Conservation (phyloP, 768 basidiomycete species). For the Jaapia argillacea region DNA sequence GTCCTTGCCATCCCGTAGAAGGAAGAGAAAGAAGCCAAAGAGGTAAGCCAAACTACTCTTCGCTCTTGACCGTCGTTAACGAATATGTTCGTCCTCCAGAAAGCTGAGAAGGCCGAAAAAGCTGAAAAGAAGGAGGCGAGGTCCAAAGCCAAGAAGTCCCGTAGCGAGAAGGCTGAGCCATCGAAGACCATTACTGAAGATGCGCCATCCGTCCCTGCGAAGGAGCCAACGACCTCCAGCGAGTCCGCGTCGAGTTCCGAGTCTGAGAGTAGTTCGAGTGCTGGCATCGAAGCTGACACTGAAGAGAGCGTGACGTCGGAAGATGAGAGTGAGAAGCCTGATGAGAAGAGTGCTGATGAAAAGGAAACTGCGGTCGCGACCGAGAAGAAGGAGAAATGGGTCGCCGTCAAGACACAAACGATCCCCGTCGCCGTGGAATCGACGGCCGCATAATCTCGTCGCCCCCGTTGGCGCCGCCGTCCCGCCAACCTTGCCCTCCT, state of each 20-base stretch:
- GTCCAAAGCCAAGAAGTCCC: slow-evolving; percentile 42
- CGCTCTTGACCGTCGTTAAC: not conserved
- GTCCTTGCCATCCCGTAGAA: slow-evolving; percentile 18
- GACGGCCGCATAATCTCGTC: no score
- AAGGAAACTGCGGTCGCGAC: slow-evolving; percentile 10
- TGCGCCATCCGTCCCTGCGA: slow-evolving; percentile 1
- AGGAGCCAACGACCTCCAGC: slow-evolving; percentile 6
- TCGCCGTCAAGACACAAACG: slow-evolving; percentile 52
- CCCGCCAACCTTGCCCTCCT: no score
- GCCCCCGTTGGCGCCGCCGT: no score
- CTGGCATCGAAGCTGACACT: slow-evolving; percentile 58
- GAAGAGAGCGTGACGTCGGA: slow-evolving; percentile 74
- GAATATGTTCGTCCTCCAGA: not conserved
- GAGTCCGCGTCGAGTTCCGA: slow-evolving; percentile 39
- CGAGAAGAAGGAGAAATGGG: slow-evolving; percentile 61
- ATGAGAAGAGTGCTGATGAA: slow-evolving; percentile 6
- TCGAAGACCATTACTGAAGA: slow-evolving; percentile 12
- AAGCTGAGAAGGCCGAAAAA: slow-evolving; percentile 28
- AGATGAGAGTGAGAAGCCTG: slow-evolving; percentile 42
- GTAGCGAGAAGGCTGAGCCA: slow-evolving; percentile 18
- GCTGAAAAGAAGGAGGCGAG: slow-evolving; percentile 45
- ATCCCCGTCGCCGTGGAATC: slow-evolving; percentile 4
- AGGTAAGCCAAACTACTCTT: slow-evolving; percentile 20
- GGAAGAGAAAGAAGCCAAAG: slow-evolving; percentile 35
- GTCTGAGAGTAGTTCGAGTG: slow-evolving; percentile 42